A percentile compares a stretch with the other conserved stretches of the same genome.
These are phyloP conservation scores for Starmerella asiatica DNA, from an alignment of 805 yeast genomes.

Conservation along the genomic window DNA sequence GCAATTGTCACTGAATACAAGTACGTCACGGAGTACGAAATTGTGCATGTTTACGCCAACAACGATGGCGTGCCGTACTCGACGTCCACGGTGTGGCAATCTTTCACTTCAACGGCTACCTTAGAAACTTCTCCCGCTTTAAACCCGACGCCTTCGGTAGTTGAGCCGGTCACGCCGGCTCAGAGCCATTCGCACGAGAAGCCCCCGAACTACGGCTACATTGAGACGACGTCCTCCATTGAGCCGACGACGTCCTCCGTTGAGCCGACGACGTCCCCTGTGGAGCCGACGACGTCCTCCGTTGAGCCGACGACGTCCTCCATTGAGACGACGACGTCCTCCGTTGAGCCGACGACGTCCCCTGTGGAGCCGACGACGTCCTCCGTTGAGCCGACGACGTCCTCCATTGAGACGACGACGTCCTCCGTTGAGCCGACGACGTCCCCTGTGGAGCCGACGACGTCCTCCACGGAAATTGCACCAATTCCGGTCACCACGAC, in stretches of 20 bases:
- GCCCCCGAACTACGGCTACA: conserved; percentile 2
- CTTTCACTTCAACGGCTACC: conserved; percentile 1
- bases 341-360: conserved; percentile 15
- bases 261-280: conserved; percentile 22
- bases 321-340: too few relatives aligned
- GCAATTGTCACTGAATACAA: conserved; percentile 19
- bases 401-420: conserved; percentile 28
- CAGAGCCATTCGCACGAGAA: conserved; percentile 2
- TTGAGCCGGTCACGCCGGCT: conserved; percentile 9
- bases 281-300: conserved; percentile 29
- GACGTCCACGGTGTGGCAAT: conserved; percentile 9
- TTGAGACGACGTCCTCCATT: neutral
- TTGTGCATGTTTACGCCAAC: conserved; percentile 20
- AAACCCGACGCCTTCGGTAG: neutral
- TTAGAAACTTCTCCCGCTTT: conserved; percentile 3
- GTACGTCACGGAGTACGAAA: conserved; percentile 19
- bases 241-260: conserved; percentile 19
- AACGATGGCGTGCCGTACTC: conserved; percentile 17
- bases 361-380: conserved; percentile 10
- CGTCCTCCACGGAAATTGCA: too few relatives aligned
- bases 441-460: too few relatives aligned
- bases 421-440: conserved; percentile 27
- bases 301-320: too few relatives aligned
- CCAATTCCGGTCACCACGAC: too few relatives aligned
- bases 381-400: conserved; percentile 21